Conservation (phyloP, 768 basidiomycete genomes). For the Lactarius akahatsu region DNA sequence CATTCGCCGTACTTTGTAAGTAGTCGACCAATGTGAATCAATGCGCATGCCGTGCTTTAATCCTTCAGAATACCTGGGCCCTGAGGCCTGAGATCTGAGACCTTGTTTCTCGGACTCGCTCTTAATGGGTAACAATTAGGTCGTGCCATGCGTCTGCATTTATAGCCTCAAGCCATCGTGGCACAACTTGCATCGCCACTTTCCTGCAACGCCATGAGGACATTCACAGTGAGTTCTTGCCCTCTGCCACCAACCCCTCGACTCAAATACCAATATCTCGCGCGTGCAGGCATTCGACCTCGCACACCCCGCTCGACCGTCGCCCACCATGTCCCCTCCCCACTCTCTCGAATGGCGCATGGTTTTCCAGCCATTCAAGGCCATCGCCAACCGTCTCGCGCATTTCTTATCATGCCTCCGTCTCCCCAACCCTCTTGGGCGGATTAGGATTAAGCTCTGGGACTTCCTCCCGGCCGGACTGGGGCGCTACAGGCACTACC, state of each 20-base stretch:
- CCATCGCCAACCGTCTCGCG: conserved; percentile 16
- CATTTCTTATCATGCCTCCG: conserved; percentile 7
- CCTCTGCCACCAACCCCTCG: conserved; percentile 6
- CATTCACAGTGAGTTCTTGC: conserved; percentile 15
- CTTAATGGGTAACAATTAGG: not conserved
- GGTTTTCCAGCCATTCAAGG: conserved; percentile 17
- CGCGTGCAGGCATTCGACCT: conserved; percentile 12
- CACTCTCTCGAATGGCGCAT: conserved; percentile 17
- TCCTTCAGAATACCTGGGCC: not conserved
- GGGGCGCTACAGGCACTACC: conserved; percentile 26
- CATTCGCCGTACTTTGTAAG: conserved; percentile 37
- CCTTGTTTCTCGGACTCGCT: not conserved
- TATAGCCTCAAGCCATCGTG: conserved; percentile 3
- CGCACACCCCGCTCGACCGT: conserved; percentile 4
- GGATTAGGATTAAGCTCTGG: conserved; percentile 15
- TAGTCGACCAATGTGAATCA: not conserved
- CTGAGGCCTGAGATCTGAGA: too few relatives aligned
- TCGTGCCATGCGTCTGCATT: not conserved
- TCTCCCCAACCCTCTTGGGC: conserved; percentile 5
- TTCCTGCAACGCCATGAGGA: conserved; percentile 14
- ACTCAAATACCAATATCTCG: conserved; percentile 4
- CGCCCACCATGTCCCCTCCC: not conserved
- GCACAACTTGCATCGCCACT: not conserved
- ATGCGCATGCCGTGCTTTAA: not conserved
- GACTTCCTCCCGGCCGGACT: conserved; percentile 8